phyloP scores from a whole-genome alignment of 352 stramenopile genomes.

The Phytopythium sindhum region DNA sequence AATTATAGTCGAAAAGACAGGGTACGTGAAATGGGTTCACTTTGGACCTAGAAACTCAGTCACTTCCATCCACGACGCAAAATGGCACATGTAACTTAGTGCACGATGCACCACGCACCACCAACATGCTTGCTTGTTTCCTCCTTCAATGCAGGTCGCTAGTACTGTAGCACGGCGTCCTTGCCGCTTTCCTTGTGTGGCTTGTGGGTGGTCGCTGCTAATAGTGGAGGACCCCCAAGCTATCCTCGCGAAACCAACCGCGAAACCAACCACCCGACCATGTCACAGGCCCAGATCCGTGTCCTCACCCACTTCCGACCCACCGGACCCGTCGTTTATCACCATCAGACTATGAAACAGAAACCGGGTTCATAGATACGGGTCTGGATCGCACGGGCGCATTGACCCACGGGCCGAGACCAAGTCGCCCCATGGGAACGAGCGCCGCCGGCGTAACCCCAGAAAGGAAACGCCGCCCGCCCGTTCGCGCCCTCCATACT shows the following conservation, averaged over 20 bases:
- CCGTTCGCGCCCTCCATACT: background rate
- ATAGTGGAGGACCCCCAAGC: too few species aligned
- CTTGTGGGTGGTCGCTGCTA: too few species aligned
- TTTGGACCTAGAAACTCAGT: too few species aligned
- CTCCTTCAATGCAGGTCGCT: too few species aligned
- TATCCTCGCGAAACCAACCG: background rate
- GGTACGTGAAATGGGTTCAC: too few species aligned
- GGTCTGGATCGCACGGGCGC: background rate
- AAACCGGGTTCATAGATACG: background rate
- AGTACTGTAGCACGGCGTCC: too few species aligned
- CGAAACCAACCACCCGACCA: background rate
- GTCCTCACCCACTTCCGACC: background rate
- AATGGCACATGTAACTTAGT: too few species aligned
- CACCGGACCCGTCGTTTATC: background rate
- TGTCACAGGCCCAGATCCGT: background rate
- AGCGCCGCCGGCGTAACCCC: background rate
- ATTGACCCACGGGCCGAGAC: background rate
- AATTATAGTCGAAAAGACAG: too few species aligned
- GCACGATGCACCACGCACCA: too few species aligned
- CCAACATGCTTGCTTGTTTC: too few species aligned
- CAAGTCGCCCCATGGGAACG: background rate
- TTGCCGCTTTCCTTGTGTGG: too few species aligned
- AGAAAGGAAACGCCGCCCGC: conserved; percentile 2
- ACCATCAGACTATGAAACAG: background rate
- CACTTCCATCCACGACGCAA: too few species aligned